Evolutionary conservation across 257 asterid species (phyloP), one percentile per base, ranked within the genome.

Genomic region (Jacaranda copaia): DNA sequence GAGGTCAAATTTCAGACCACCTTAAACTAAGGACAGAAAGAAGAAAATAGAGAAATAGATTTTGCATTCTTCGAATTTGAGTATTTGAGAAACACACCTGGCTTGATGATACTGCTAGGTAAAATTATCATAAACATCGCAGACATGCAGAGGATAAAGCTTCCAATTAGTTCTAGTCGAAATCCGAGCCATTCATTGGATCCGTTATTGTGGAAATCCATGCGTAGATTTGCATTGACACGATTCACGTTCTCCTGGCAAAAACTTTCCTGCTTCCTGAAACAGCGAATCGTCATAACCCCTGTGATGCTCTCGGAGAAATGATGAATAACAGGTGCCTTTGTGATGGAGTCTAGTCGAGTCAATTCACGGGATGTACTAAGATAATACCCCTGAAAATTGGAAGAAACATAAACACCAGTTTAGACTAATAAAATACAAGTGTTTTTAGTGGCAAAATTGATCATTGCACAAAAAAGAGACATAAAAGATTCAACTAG

Each of bases 301-400:
- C 99, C 99, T 0, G 98, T 83, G 43, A 96, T 91, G 85, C 97
- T 93, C 84, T 96, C 99, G 3, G 99, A 96, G 85, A 96, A 96
- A 74, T 93, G 97, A 83, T 89, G 98, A 66, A 96, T 93, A 46
- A 96, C 91, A 0, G 99, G 99, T 8, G 99, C 99, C 82, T 96
- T 96, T 7, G 99, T 96, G 62, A 96, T 96, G 32, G 97, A 93
- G 63, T 96, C 99, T 0, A 96, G 85, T 68, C 99, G 90, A 16
- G 99, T 93, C 84, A 96, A 46, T 82, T 96, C 99, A 36, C 99
- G 96, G 18, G 99, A 91, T 15, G 98, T 90, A 4, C 93, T 76
- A 68, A 96, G 97, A 80, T 76, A 96, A 82, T 93, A 96, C 32
- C 97, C 97, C 99, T 93, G 88, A 4, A 82, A 63, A 68, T n/a